A percentile compares a stretch with the other conserved stretches of the same genome.
These are phyloP conservation scores for Neurospora sp. DNA, from an alignment of 495 filamentous ascomycete species.

Conservation along the genomic window DNA sequence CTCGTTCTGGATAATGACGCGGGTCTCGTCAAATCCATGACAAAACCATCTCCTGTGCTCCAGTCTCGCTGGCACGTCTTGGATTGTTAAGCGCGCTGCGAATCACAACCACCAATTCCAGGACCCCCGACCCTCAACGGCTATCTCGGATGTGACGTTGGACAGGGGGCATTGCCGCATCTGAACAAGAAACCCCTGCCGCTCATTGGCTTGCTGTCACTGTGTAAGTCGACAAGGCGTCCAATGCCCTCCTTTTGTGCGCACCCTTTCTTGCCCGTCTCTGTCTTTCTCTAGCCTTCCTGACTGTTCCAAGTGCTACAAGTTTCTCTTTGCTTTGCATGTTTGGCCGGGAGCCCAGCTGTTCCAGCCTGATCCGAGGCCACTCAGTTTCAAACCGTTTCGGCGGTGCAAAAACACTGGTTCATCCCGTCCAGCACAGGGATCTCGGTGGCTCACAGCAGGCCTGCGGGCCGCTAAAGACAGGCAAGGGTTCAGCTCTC, in stretches of 20 bases:
- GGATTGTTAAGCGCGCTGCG: neutral
- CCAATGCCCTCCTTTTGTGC: neutral
- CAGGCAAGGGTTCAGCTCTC: neutral
- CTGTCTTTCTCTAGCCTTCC: neutral
- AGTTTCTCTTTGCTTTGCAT: neutral
- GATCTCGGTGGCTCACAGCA: neutral
- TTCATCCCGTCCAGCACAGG: neutral
- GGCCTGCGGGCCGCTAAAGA: neutral
- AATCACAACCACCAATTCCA: neutral
- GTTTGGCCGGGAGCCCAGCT: neutral
- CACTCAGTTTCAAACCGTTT: neutral
- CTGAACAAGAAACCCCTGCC: neutral
- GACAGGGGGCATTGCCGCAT: conserved; percentile 2
- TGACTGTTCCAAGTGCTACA: neutral
- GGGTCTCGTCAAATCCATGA: neutral
- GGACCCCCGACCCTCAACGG: neutral
- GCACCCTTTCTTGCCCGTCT: neutral
- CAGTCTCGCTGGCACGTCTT: neutral
- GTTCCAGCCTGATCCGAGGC: neutral
- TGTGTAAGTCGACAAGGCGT: neutral
- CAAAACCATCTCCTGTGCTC: neutral
- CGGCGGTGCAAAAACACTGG: neutral
- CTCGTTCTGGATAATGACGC: neutral
- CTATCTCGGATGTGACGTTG: neutral
- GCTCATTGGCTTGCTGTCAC: neutral